Conservation (phyloP, 139 green algal genomes). For the Diplosphaera chodatii region DNA sequence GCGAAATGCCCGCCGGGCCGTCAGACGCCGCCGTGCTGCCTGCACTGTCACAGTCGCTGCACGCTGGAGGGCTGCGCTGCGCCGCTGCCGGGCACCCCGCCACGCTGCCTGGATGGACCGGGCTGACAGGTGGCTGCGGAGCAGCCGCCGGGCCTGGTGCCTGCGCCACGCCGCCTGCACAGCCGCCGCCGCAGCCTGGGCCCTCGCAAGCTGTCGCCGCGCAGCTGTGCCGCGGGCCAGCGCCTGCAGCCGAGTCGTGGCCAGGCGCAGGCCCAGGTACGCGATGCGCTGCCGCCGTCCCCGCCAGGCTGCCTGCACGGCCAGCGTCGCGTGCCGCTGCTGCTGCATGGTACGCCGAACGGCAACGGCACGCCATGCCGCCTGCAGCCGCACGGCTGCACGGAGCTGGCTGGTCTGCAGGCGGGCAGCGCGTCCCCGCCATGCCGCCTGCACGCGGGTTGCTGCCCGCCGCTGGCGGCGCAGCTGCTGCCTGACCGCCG, state of each 20-base stretch:
- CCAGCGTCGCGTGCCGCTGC: constrained; percentile 13
- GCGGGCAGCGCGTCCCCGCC: neutral
- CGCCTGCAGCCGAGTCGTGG: too few relatives aligned
- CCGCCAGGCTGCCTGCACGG: constrained; percentile 5
- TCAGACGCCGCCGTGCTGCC: neutral
- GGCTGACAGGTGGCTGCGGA: constrained; percentile 1
- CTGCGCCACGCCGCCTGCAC: constrained; percentile 5
- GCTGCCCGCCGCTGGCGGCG: too few relatives aligned
- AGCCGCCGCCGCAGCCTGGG: neutral
- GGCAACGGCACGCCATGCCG: constrained; percentile 4
- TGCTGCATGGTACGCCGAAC: constrained; percentile 15
- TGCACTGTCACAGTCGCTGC: constrained; percentile 6
- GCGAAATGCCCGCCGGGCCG: neutral
- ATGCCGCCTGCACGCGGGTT: neutral
- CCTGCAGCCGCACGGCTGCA: constrained; percentile 7
- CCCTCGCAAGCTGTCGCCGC: neutral
- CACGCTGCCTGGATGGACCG: constrained; percentile 7
- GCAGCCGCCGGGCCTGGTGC: neutral
- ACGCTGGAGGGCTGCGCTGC: constrained; percentile 15
- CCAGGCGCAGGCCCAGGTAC: neutral
- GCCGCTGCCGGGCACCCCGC: neutral
- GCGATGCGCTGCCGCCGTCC: neutral
- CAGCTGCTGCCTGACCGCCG: neutral
- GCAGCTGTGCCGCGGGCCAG: too few relatives aligned
- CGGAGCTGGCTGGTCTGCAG: neutral